Conservation (phyloP, 179 eudicot species). For the Nepenthes alata region DNA sequence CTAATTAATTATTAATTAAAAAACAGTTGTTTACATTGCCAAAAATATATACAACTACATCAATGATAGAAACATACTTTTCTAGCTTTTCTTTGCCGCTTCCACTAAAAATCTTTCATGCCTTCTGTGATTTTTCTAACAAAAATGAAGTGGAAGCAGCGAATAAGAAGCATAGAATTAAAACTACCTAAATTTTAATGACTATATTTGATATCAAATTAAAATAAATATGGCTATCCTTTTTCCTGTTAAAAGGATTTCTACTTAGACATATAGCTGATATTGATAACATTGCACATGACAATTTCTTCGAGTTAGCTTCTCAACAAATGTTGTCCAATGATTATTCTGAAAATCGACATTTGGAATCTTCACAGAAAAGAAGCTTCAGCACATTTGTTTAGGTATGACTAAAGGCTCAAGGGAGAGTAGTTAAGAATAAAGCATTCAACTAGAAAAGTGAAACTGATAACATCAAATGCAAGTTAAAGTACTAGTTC, state of each 20-base stretch:
- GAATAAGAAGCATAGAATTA: conserved; percentile 73
- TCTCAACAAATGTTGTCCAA: neutral
- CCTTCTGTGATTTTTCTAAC: conserved; percentile 26
- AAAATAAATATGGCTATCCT: neutral
- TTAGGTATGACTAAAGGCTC: neutral
- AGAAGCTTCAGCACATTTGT: neutral
- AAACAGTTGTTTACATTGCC: conserved; percentile 20
- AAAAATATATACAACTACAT: conserved; percentile 4
- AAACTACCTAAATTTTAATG: neutral
- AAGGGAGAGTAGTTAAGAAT: neutral
- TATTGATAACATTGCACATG: neutral
- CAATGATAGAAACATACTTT: conserved; percentile 16
- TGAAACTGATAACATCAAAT: no score
- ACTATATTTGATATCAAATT: neutral
- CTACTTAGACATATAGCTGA: neutral
- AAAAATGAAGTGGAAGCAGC: conserved; percentile 89
- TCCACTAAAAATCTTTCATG: conserved; percentile 48
- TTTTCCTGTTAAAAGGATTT: neutral
- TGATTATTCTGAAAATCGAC: neutral
- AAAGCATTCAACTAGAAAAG: no score
- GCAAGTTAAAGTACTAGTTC: no score
- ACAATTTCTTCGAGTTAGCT: no score
- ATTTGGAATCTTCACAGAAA: neutral
- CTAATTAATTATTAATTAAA: no score
- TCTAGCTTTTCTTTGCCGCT: conserved; percentile 62